These are phyloP conservation scores for Cicer yamashitae DNA, from an alignment of 306 rosid genomes.

Conservation along the genomic window DNA sequence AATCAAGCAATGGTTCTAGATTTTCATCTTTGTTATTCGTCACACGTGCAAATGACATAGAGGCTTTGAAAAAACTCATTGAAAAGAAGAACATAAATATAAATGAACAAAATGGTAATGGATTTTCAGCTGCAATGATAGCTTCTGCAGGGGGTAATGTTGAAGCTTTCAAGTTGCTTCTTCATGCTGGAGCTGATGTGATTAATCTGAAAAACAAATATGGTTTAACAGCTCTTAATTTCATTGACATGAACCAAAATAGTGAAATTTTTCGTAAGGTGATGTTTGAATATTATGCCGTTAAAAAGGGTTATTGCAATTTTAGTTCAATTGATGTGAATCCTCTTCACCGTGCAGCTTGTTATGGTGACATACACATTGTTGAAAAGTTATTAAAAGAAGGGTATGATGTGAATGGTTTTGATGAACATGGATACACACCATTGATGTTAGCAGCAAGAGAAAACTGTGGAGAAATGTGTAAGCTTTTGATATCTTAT, in stretches of 20 bases:
- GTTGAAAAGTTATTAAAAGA: slow-evolving; percentile 42
- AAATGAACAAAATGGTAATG: slow-evolving; percentile 63
- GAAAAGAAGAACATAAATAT: slow-evolving; percentile 45
- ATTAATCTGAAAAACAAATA: slow-evolving; percentile 49
- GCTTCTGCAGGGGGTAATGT: slow-evolving; percentile 52
- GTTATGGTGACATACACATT: slow-evolving; percentile 47
- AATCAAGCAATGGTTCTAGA: slow-evolving; percentile 52
- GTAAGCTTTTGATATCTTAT: slow-evolving; percentile 57
- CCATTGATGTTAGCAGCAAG: slow-evolving; percentile 75
- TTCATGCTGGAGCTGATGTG: slow-evolving; percentile 61
- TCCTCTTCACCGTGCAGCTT: slow-evolving; percentile 58
- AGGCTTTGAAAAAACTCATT: slow-evolving; percentile 56
- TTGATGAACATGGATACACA: slow-evolving; percentile 55
- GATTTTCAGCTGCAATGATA: slow-evolving; percentile 67
- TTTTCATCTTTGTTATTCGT: slow-evolving; percentile 56
- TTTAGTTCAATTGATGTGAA: slow-evolving; percentile 19
- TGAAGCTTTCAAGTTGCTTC: slow-evolving; percentile 60
- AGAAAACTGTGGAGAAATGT: slow-evolving; percentile 49
- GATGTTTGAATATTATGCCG: slow-evolving; percentile 49
- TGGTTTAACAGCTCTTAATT: slow-evolving; percentile 56
- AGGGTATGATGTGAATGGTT: slow-evolving; percentile 53
- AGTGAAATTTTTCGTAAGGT: slow-evolving; percentile 50
- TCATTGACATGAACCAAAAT: slow-evolving; percentile 47
- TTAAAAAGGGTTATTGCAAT: slow-evolving; percentile 30
- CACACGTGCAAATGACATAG: slow-evolving; percentile 51